Evolutionary conservation across 2,329 filamentous ascomycete genomes (phyloP), one percentile per base, ranked within the genome.

Genomic region (Elsinoe batatas): DNA sequence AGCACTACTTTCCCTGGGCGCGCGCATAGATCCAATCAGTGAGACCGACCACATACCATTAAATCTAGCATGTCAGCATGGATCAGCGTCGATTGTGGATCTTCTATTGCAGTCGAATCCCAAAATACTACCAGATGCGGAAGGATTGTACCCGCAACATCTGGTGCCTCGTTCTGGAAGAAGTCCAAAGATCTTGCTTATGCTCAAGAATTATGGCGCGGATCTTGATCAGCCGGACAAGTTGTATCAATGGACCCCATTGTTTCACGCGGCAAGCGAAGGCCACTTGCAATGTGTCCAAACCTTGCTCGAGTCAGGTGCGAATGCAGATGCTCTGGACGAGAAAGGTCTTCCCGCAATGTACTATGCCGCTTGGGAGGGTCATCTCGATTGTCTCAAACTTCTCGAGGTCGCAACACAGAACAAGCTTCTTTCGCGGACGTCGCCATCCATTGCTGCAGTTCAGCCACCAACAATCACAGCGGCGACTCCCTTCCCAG

Each of bases 291-390:
- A 87, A 22, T 96, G 91, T 65, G 76, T 98, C 42, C 81, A 89
- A 62, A 87, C 84, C 1, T 77, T 98, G 3, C 76, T 98, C 10
- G 82, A 89, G 54, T 82, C 87, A 60, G 85, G 87, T 6, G 91
- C 86, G 3, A 82, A 94, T 64, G 80, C 86, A 1, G 84, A 84
- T 61, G 87, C 90, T 55, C 73, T 88, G 42, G 93, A 98, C 66
- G 93, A 98, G 71, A 98, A 97, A 67, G 85, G 84, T 13, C 78
- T 97, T 3, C 89, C 91, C 1, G 91, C 93, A 26, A 90, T 97
- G 84, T 98, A 98, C 71, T 98, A 98, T 70, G 93, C 93, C 12
- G 91, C 90, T 0, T 98, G 93, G 93, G 93, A 98, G 72, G 93
- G 93, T 0, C 88, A 97, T 67, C 73, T 97, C 55, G 86, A 91